A percentile compares a stretch with the other conserved stretches of the same genome.
Evolutionary conservation across 352 stramenopile species (phyloP).

Genomic region (Globisporangium uncinulatum): DNA sequence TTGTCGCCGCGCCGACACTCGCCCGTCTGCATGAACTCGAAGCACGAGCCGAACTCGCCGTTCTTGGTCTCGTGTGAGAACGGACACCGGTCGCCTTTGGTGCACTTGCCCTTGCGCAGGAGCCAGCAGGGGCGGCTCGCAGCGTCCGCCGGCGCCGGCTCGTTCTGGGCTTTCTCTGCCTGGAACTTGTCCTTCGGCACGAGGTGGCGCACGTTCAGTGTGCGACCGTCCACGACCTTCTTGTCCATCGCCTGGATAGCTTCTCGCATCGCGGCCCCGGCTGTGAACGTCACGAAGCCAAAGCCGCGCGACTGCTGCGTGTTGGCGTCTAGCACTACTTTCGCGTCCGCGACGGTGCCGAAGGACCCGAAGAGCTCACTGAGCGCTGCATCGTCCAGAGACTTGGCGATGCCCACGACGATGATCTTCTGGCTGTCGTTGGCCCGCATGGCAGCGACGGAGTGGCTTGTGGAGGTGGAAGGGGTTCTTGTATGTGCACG

Average conservation of each 20-base stretch:
- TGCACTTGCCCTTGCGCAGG: constrained; percentile 76
- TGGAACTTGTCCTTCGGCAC: constrained; percentile 71
- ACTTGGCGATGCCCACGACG: constrained; percentile 75
- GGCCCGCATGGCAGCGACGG: constrained; percentile 32
- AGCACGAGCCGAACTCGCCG: constrained; percentile 73
- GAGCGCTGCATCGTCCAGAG: constrained; percentile 56
- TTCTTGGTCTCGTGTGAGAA: constrained; percentile 75
- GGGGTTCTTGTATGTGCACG: background rate
- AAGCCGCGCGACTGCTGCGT: constrained; percentile 68
- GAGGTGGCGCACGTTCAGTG: constrained; percentile 68
- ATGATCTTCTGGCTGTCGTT: constrained; percentile 86
- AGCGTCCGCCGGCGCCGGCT: constrained; percentile 22
- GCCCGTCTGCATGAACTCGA: constrained; percentile 72
- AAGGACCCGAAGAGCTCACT: constrained; percentile 71
- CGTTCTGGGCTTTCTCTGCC: constrained; percentile 30
- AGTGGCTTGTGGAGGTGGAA: background rate
- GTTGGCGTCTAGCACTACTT: constrained; percentile 58
- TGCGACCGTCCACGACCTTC: constrained; percentile 62
- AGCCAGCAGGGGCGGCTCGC: constrained; percentile 58
- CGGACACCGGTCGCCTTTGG: constrained; percentile 56
- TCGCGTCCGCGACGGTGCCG: constrained; percentile 64
- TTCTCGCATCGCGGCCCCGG: constrained; percentile 55
- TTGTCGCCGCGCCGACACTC: constrained; percentile 62
- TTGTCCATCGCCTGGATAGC: constrained; percentile 76
- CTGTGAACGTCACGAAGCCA: constrained; percentile 81